Percentiles rank a stretch among this genome's conserved stretches.
phyloP scores from a whole-genome alignment of 2,329 filamentous ascomycete species.

The Cercospora sojina region DNA sequence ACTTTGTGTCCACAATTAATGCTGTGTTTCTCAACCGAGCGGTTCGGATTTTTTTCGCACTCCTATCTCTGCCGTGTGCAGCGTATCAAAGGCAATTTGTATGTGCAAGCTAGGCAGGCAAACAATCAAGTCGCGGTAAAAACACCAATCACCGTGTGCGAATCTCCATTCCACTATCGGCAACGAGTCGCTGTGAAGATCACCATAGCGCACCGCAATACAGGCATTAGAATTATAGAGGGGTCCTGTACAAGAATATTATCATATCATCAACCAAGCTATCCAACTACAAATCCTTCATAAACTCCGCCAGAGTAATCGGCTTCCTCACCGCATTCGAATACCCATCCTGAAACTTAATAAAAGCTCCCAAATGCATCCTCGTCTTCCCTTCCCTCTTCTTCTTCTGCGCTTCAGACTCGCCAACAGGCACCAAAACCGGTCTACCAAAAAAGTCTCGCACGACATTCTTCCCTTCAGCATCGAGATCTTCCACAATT shows the following conservation, averaged over 20 bases:
- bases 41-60: neutral
- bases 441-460: constrained; percentile 84
- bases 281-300: constrained; percentile 56
- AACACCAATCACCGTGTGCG: no score
- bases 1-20: neutral
- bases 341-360: constrained; percentile 85
- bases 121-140: no score
- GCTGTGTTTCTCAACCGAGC: neutral
- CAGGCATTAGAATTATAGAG: neutral
- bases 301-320: constrained; percentile 74
- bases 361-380: constrained; percentile 85
- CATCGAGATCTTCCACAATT: constrained; percentile 31
- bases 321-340: constrained; percentile 92
- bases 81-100: neutral
- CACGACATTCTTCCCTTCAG: constrained; percentile 52
- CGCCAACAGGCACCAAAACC: constrained; percentile 50
- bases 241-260: no score
- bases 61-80: neutral
- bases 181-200: neutral
- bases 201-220: neutral
- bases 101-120: neutral
- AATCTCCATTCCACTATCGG: neutral
- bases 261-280: neutral
- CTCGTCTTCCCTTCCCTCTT: constrained; percentile 43
- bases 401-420: constrained; percentile 39